Base-by-base conservation (phyloP, 2,329 filamentous ascomycete species). In the Chaetomium olivaceum region DNA sequence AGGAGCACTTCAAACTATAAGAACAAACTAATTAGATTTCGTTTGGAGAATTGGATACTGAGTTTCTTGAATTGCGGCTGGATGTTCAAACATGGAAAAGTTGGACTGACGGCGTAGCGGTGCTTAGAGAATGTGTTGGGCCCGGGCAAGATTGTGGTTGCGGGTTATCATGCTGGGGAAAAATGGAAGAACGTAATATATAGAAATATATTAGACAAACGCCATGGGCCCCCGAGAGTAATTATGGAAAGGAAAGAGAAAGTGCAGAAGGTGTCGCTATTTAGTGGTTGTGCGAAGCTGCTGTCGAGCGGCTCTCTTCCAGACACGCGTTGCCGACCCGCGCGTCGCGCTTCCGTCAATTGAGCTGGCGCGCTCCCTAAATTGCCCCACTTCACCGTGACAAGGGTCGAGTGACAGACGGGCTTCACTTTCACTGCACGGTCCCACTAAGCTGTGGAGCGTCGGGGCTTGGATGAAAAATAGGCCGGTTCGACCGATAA, bases 271-370 rank as follows among this genome's bases (percentile, higher is more conserved):
- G 27, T 25, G 58, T 51, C n/a, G 19, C n/a, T 39, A 16, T 61
- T 36, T 12, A 21, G 48, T 23, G 48, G 14, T 54, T 16, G 12
- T 29, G 7, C 4, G 21, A 39, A 19, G 51, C 23, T 14, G 23
- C 31, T 56, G 27, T 36, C 33, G 3, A 36, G 33, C 33, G 33
- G 33, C 33, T 36, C 33, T 36, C 33, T 12, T 43, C 46, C 46
- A 23, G 19, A 16, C n/a, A 58, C 63, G 63, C 63, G 59, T 68
- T 31, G 3, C 9, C 31, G 39, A 50, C 31, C 58, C 67, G 65
- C 68, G 61, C 67, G n/a, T 21, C 73, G 72, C 73, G 64, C 55
- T 46, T 46, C 39, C 70, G 4, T 70, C 68, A 50, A 50, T 55
- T 33, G 31, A 61, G 46, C 59, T 48, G 48, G 31, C 39, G 29